Evolutionary conservation across 2,329 filamentous ascomycete genomes (phyloP).

Genomic region (Xylariaceae sp.): DNA sequence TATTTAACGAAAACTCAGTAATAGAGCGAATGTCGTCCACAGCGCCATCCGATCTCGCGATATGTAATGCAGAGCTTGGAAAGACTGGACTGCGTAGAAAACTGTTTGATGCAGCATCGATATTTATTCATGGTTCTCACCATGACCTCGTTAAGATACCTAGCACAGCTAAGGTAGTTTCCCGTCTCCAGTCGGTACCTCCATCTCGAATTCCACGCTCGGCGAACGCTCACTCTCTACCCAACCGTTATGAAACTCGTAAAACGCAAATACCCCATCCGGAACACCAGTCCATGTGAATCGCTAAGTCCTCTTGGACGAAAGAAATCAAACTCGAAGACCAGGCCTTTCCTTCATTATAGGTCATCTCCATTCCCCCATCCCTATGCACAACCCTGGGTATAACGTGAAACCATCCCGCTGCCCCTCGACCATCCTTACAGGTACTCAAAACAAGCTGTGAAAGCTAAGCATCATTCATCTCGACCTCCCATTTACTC

Average conservation of each 20-base stretch:
- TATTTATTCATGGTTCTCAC: too few species aligned
- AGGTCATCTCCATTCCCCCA: conserved; percentile 4
- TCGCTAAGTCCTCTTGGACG: not conserved
- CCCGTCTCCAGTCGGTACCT: too few species aligned
- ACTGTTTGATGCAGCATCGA: too few species aligned
- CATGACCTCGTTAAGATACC: too few species aligned
- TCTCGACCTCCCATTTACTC: conserved; percentile 38
- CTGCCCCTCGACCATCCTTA: not conserved
- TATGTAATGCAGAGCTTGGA: too few species aligned
- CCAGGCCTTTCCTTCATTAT: not conserved
- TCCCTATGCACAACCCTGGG: conserved; percentile 2
- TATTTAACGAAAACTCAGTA: too few species aligned
- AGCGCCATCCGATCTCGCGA: too few species aligned
- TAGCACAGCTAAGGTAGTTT: too few species aligned
- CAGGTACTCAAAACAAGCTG: not conserved
- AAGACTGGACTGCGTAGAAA: too few species aligned
- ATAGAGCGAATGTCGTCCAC: too few species aligned
- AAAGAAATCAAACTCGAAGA: not conserved
- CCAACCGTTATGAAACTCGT: not conserved
- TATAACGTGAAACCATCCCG: not conserved
- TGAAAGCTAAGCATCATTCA: conserved; percentile 34
- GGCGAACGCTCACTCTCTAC: not conserved
- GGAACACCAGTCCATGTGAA: conserved; percentile 5
- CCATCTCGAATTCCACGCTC: too few species aligned
- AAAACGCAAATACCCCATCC: too few species aligned